Base-by-base conservation (phyloP, 2,329 filamentous ascomycete genomes). In the Xylaria sp. region DNA sequence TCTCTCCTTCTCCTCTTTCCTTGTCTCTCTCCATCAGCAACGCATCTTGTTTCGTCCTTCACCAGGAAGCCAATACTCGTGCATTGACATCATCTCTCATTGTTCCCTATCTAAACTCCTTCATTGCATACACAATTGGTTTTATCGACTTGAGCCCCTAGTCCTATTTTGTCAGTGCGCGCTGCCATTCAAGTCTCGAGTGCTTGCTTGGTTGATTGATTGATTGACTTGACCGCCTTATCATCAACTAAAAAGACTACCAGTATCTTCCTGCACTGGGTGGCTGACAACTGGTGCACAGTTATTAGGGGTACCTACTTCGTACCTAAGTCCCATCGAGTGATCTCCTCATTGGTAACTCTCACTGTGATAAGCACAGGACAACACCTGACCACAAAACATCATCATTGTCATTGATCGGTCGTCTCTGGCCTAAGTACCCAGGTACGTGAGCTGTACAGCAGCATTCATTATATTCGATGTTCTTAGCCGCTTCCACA, bases 141-240 rank as follows among this genome's bases (percentile, higher is more conserved):
- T 15, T 23, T 9, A 20, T 60, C 25, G 64, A 41, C 20, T 34
- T 20, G 25, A 48, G 2, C n/a, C 46, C 1, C 57, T 28, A 28
- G 15, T 34, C 12, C 41, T 18, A 8, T n/a, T 46, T 62, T 18
- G 23, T 52, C 37, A 9, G 20, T 57, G 44, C 13, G 28, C 25
- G 44, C n/a, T 34, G 6, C 25, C 37, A 20, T 55, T 39, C 15
- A 31, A 15, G 46, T 9, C 25, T 63, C 57, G 34, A 61, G 50
- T 60, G 52, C 52, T 55, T 37, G 18, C 28, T 44, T 61, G 28
- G 18, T 58, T 56, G 25, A 58, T 50, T 54, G 56, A 34, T 31
- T 28, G 48, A 62, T 63, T 63, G 63, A 62, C 63, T 69, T 28
- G 48, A 65, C 66, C 66, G 63, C 66, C 63, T 69, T 25, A 61